Conservation (phyloP, 2,329 filamentous ascomycete genomes). For the Fusarium floridanum region DNA sequence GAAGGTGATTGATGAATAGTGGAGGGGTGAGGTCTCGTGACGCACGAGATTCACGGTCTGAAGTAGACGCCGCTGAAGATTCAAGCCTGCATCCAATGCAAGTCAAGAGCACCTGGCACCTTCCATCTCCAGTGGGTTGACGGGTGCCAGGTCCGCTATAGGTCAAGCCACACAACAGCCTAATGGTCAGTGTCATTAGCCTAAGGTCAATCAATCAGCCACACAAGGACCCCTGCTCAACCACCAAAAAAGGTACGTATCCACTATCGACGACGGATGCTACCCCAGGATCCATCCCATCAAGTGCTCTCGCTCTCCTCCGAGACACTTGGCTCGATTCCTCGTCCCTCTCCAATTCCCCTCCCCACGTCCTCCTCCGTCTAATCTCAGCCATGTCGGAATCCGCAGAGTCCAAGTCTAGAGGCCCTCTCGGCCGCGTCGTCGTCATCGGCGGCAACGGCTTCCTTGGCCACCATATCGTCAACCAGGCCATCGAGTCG, state of each 20-base stretch:
- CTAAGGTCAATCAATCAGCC: slow-evolving; percentile 32
- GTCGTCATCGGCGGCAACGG: slow-evolving; percentile 87
- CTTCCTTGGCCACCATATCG: slow-evolving; percentile 86
- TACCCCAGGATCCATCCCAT: slow-evolving; percentile 22
- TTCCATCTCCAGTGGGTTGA: slow-evolving; percentile 18
- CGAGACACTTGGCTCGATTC: slow-evolving; percentile 17
- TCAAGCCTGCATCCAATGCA: neutral
- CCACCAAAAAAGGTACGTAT: slow-evolving; percentile 20
- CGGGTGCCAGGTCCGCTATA: slow-evolving; percentile 10
- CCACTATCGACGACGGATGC: slow-evolving; percentile 11
- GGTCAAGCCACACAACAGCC: slow-evolving; percentile 21
- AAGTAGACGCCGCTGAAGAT: slow-evolving; percentile 30
- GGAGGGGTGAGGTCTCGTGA: slow-evolving; percentile 19
- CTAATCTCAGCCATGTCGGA: slow-evolving; percentile 8
- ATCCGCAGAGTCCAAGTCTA: slow-evolving; percentile 29
- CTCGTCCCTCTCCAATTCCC: slow-evolving; percentile 19
- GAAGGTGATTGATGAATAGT: slow-evolving; percentile 1
- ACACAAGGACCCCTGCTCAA: slow-evolving; percentile 27
- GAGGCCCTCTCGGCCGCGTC: slow-evolving; percentile 73
- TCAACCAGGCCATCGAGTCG: slow-evolving; percentile 75
- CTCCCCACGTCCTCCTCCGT: slow-evolving; percentile 1
- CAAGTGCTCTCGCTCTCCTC: slow-evolving; percentile 15
- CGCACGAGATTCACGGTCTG: slow-evolving; percentile 23
- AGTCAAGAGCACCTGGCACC: neutral
- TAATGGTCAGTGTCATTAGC: slow-evolving; percentile 26